phyloP scores from a whole-genome alignment of 345 rosid species.

The Barbarea vulgaris region DNA sequence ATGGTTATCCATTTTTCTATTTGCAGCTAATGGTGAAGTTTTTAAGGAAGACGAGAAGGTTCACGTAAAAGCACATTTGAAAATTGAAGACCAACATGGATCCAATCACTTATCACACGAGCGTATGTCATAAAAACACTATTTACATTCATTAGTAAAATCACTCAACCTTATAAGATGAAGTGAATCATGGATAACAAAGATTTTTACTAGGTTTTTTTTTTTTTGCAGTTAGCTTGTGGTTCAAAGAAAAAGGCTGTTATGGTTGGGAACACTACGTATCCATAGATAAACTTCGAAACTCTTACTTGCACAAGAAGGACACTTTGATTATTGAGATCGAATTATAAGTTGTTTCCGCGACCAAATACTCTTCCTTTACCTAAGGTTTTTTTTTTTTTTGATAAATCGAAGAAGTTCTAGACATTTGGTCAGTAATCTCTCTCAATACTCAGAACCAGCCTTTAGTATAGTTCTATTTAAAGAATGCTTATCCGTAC shows the following conservation, averaged over 20 bases:
- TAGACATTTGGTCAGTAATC: no score
- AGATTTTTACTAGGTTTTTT: background rate
- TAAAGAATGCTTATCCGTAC: no score
- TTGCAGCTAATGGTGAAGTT: background rate
- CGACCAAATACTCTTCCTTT: background rate
- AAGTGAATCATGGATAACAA: background rate
- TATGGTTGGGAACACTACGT: background rate
- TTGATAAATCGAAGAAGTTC: no score
- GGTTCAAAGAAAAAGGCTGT: fast-evolving
- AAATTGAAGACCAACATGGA: background rate
- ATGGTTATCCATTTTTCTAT: conserved; percentile 9
- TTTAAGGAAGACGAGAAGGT: conserved; percentile 1
- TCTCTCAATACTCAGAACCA: no score
- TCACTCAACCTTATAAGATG: background rate
- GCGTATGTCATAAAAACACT: background rate
- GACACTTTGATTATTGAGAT: background rate
- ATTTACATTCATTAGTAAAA: background rate
- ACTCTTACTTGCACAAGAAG: conserved; percentile 1
- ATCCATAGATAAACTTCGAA: background rate
- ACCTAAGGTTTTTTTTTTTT: no score
- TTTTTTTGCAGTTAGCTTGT: background rate
- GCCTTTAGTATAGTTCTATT: no score
- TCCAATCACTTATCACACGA: background rate
- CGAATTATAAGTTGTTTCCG: conserved; percentile 10
- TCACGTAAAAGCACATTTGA: background rate